Base-by-base conservation (phyloP, 2,329 filamentous ascomycete species). In the Xylaria sp. region DNA sequence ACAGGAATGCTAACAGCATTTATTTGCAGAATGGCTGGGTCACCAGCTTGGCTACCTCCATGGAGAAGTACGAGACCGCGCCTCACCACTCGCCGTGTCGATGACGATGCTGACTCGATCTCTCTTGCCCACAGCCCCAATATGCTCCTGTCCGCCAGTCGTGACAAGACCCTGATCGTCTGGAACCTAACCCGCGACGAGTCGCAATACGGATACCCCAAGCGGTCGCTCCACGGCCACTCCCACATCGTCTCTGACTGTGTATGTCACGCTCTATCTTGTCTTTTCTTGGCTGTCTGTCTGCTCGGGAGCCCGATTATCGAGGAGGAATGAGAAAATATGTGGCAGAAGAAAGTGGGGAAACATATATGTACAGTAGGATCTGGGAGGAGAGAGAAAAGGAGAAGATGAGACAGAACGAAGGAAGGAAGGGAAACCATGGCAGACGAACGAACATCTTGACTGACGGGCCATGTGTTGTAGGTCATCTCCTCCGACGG, bases 231-330 rank as follows among this genome's bases (percentile, higher is more conserved):
- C 78, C 92, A 97, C 87, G 96, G 96, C 81, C 96, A 99, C 90
- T 97, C 94, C 75, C 96, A 99, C 92, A 99, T 99, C 84, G 94
- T 99, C 83, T 98, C 96, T 84, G 96, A 99, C 92, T 98, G 96
- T 87, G 96, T 97, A 96, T 80, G 93, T 92, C 81, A 54, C 44
- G 15, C n/a, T 46, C 53, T 26, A 17, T 56, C 33, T 17, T 53
- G 38, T 57, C 56, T 23, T 46, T 42, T 46, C 10, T 40, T 23
- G 53, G 11, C 4, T 36, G 20, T 6, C 46, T 49, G 38, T 10
- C 36, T 59, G 4, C 33, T 6, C 1, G 48, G 36, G 48, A 9
- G 9, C 48, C 59, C 20, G 48, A n/a, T 28, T 4, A 38, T 23
- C n/a, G 57, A 28, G 17, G 31, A 48, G 26, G 42, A 42, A 58